Evolutionary conservation across 2,329 filamentous ascomycete genomes (phyloP), one percentile per base, ranked within the genome.

Genomic region (Blumeria graminis): DNA sequence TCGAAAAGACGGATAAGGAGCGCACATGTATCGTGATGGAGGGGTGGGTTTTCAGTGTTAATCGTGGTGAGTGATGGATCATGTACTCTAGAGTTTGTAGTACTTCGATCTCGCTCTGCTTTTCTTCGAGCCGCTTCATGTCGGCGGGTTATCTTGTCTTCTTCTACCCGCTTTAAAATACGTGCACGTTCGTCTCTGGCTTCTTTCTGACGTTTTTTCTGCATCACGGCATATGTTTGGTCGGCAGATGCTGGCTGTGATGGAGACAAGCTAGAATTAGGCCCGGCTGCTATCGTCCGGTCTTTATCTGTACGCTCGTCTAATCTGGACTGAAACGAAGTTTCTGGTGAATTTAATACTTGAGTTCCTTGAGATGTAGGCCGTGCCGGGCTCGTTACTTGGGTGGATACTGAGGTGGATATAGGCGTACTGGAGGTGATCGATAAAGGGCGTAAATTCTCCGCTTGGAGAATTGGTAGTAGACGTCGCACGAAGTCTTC

Each of bases 1-100:
- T 95, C 87, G 57, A 93, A 84, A 0, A 94, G 72, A 7, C 89
- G 78, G 16, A 94, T 77, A 63, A 92, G 86, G 0, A 95, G 71
- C 16, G 82, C 76, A 60, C 78, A 80, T 13, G 28, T 45, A 16
- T 43, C 14, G n/a, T 11, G 28, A 6, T 38, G 18, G 28, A 14
- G 13, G 32, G 28, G 22, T 6, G 33, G 10, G 9, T 3, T 14
- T 58, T 34, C 11, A 46, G 50, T 60, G 50, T 57, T 56, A 50
- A 57, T 36, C 56, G 52, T 51, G 3, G n/a, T 33, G 16, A 14
- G 58, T 33, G 62, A 61, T n/a, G 55, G n/a, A 11, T 33, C n/a
- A 4, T 52, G 28, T 33, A 6, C 6, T 38, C 43, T 41, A 58
- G 61, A 18, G 57, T 63, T 46, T 62, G 61, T 61, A 65, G 57